Base-by-base conservation (phyloP, 768 basidiomycete species). In the Lentinus brumalis region DNA sequence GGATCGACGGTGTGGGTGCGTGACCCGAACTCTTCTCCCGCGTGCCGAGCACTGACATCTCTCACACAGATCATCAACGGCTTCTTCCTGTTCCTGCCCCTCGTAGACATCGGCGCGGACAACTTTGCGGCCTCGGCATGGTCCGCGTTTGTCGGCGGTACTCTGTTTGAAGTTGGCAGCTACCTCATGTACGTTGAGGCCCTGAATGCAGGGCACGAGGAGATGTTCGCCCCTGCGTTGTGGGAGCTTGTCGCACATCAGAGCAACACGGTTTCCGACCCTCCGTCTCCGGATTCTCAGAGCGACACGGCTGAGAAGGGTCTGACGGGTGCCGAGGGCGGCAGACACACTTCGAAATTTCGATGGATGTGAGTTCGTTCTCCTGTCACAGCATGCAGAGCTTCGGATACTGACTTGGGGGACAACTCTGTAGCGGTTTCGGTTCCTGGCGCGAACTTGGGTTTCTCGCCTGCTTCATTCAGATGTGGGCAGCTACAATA, bases 101-200 rank as follows among this genome's bases (percentile, higher is more conserved):
- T 81, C 54, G 64, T 77, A 35, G 63, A 70, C 62, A 59, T 71
- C 67, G 59, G 60, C 9, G 65, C 73, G 32, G 68, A 73, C 59
- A 39, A 57, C 56, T 57, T 57, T 40, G 58, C 64, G 9, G 71
- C 69, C 1, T 72, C 78, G 6, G 77, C 74, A 2, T 79, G 81
- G 10, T 82, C 81, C 70, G 84, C 83, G 0, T 87, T 82, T 68
- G 60, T 83, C 1, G 86, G 86, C 2, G 86, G 84, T 1, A 82
- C 83, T 2, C 73, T 85, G n/a, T 88, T 88, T 75, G 81, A 82
- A 60, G 57, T 84, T 53, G 85, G 85, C 12, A 77, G 82, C 1
- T 75, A 84, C 31, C 73, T 82, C 26, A 81, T 81, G 50, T 76
- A 86, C 26, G 76, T 81, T 66, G 85, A 86, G 65, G 84, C 83